Percentiles rank a stretch among this genome's conserved stretches.
Evolutionary conservation across 208 protist genomes (phyloP).

Genomic region (Acanthamoeba culbertsoni): DNA sequence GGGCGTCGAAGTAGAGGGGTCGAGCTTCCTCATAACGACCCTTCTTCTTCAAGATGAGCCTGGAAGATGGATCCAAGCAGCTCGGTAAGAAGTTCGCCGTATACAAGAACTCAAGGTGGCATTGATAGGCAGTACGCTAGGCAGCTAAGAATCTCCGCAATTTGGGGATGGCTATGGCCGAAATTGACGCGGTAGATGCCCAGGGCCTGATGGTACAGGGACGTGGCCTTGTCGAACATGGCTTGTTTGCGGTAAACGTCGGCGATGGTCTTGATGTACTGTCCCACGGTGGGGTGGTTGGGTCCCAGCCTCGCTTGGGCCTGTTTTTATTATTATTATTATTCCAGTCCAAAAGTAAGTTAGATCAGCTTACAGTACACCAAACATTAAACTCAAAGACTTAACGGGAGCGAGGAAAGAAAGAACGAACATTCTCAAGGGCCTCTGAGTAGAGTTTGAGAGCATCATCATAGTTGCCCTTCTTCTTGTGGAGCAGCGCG

Average conservation of each 20-base stretch:
- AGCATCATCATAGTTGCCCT: slow-evolving; percentile 42
- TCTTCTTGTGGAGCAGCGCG: slow-evolving; percentile 46
- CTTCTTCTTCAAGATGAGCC: slow-evolving; percentile 56
- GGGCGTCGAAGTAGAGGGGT: slow-evolving; percentile 1
- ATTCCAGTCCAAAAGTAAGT: not conserved
- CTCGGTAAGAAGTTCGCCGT: no score
- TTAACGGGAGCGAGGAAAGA: not conserved
- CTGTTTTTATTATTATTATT: not conserved
- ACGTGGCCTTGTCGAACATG: not conserved
- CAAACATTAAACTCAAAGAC: not conserved
- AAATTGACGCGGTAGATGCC: not conserved
- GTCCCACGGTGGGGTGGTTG: slow-evolving; percentile 31
- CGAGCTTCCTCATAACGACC: slow-evolving; percentile 27
- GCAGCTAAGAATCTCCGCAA: slow-evolving; percentile 33
- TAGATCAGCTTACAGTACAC: no score
- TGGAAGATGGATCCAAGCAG: not conserved
- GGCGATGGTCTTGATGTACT: slow-evolving; percentile 37
- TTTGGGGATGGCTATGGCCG: slow-evolving; percentile 9
- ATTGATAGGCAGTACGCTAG: not conserved
- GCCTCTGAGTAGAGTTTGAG: not conserved
- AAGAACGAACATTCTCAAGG: not conserved
- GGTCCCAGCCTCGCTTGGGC: not conserved
- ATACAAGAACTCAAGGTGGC: no score
- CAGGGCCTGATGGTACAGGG: not conserved
- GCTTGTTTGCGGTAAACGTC: slow-evolving; percentile 57